These are phyloP conservation scores for Cladosporium sp. DNA, from an alignment of 2,329 filamentous ascomycete species.

Conservation along the genomic window DNA sequence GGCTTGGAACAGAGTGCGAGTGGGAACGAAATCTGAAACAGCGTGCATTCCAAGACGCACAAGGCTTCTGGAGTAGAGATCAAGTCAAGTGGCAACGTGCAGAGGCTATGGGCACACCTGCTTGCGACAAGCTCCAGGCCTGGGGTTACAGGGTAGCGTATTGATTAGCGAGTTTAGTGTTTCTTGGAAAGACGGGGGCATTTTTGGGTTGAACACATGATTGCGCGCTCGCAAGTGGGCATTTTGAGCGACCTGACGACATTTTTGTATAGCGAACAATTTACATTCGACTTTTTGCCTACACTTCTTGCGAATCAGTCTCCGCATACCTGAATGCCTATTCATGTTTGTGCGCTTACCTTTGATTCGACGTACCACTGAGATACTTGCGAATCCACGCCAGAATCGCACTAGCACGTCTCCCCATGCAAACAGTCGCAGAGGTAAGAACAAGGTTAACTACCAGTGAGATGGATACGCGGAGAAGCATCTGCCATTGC, in stretches of 20 bases:
- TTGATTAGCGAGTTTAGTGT: background rate
- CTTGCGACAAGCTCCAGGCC: conserved; percentile 53
- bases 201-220: background rate
- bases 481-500: no score
- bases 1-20: conserved; percentile 68
- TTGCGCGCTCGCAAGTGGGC: background rate
- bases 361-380: no score
- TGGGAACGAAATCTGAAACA: conserved; percentile 63
- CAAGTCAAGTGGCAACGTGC: conserved; percentile 73
- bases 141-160: conserved; percentile 36
- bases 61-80: conserved; percentile 84
- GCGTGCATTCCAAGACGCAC: conserved; percentile 69
- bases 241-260: conserved; percentile 9
- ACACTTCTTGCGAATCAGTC: no score
- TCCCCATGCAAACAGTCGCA: no score
- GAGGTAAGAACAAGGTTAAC: no score
- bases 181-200: background rate
- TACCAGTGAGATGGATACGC: no score
- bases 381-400: no score
- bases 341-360: no score
- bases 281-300: background rate
- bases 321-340: no score
- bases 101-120: conserved; percentile 55
- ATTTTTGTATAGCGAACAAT: conserved; percentile 3
- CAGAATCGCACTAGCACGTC: no score